phyloP scores from a whole-genome alignment of 108 stramenopile genomes.

The Cyclotella kingstonii region DNA sequence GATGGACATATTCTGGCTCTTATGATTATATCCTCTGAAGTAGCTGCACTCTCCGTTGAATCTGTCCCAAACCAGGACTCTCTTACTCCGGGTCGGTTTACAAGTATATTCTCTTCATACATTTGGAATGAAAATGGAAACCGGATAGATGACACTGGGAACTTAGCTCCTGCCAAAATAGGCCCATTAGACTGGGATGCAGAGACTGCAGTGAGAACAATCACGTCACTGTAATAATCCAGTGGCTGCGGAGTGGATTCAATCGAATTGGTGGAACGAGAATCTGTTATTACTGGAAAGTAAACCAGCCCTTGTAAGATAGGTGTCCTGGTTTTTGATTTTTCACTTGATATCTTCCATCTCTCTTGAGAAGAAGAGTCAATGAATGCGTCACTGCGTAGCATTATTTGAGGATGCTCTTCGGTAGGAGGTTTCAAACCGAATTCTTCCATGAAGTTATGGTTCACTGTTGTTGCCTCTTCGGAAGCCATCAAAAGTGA shows the following conservation, averaged over 20 bases:
- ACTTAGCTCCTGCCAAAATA: conserved; percentile 45
- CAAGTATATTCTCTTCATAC: conserved; percentile 42
- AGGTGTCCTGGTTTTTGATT: background rate
- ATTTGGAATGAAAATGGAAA: conserved; percentile 45
- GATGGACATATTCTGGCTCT: conserved; percentile 35
- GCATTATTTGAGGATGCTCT: conserved; percentile 14
- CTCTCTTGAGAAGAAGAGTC: background rate
- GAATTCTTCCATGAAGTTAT: background rate
- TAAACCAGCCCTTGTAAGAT: conserved; percentile 48
- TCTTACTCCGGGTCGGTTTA: conserved; percentile 10
- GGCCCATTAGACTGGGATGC: conserved; percentile 17
- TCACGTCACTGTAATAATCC: conserved; percentile 20
- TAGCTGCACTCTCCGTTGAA: background rate
- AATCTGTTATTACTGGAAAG: conserved; percentile 18
- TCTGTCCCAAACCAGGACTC: conserved; percentile 19
- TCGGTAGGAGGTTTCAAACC: conserved; percentile 21
- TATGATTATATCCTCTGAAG: conserved; percentile 30
- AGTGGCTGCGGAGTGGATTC: background rate
- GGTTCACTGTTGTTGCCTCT: no score
- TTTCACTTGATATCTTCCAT: background rate
- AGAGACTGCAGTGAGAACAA: conserved; percentile 45
- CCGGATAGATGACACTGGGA: conserved; percentile 32
- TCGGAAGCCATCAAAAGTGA: no score
- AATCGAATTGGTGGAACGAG: background rate
- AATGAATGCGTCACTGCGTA: background rate